phyloP scores from a whole-genome alignment of 768 basidiomycete genomes.

The Gloeopeniophorella convolvens region DNA sequence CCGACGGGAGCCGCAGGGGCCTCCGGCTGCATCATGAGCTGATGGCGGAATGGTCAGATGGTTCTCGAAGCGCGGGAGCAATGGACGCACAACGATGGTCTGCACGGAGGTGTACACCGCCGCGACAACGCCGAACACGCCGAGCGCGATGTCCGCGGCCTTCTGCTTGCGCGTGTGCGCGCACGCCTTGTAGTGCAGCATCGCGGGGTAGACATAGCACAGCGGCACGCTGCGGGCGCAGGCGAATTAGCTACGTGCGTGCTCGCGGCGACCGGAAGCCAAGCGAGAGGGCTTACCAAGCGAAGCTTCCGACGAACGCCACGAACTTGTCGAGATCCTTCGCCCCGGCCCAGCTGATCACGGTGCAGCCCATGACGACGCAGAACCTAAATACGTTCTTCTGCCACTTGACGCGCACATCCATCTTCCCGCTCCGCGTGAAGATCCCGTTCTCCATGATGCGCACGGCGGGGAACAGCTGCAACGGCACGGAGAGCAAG shows the following conservation, averaged over 20 bases:
- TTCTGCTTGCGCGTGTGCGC: conserved; percentile 66
- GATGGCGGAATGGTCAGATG: not conserved
- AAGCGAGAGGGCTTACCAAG: too few relatives aligned
- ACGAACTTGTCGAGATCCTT: conserved; percentile 94
- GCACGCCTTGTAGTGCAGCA: conserved; percentile 87
- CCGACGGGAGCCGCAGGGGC: conserved; percentile 10
- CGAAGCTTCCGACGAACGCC: conserved; percentile 86
- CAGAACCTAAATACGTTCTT: conserved; percentile 87
- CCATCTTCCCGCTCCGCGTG: conserved; percentile 75
- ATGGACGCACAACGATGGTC: conserved; percentile 55
- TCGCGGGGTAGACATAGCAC: conserved; percentile 90
- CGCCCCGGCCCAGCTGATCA: conserved; percentile 76
- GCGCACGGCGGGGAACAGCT: conserved; percentile 95
- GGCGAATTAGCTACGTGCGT: too few relatives aligned
- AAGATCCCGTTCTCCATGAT: conserved; percentile 97
- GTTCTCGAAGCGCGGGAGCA: not conserved
- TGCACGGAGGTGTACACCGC: conserved; percentile 76
- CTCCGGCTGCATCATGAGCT: conserved; percentile 18
- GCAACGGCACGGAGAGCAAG: conserved; percentile 83
- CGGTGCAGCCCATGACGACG: conserved; percentile 74
- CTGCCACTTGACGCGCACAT: conserved; percentile 84
- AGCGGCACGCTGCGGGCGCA: conserved; percentile 64
- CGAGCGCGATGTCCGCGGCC: conserved; percentile 60
- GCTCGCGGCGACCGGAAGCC: too few relatives aligned
- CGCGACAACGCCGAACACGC: conserved; percentile 66